Evolutionary conservation across 257 asterid species (phyloP).

Genomic region (Penstemon eatonii): DNA sequence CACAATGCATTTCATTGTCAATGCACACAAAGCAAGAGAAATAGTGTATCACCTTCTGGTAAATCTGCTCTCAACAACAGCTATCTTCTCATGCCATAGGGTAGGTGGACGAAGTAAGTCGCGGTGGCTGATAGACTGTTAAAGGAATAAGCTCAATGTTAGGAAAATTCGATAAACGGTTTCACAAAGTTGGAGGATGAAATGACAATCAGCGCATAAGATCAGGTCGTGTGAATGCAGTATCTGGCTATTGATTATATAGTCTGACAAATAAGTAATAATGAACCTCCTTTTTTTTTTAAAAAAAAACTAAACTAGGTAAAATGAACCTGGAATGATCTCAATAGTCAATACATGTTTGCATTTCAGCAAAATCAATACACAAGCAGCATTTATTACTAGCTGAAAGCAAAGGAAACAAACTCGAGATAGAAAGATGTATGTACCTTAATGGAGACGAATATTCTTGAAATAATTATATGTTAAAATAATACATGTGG

Average conservation of each 20-base stretch:
- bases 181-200: no score
- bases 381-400: background rate
- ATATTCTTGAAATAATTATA: slow-evolving; percentile 4
- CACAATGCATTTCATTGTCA: background rate
- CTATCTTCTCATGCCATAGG: slow-evolving; percentile 50
- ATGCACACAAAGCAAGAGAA: slow-evolving; percentile 18
- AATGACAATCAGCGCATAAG: no score
- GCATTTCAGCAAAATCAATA: background rate
- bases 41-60: slow-evolving; percentile 40
- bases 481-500: background rate
- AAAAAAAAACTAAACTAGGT: no score
- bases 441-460: background rate
- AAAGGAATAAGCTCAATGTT: slow-evolving; percentile 20
- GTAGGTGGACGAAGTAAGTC: slow-evolving; percentile 37
- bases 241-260: no score
- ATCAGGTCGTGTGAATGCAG: no score
- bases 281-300: no score
- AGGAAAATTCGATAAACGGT: slow-evolving; percentile 13
- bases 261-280: no score
- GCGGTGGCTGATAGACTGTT: slow-evolving; percentile 37
- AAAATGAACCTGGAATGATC: background rate
- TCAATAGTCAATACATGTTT: background rate
- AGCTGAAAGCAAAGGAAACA: background rate
- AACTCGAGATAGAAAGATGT: background rate
- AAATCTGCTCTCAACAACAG: slow-evolving; percentile 18